phyloP scores from a whole-genome alignment of 805 yeast species.

The Soucietia sequanensis region DNA sequence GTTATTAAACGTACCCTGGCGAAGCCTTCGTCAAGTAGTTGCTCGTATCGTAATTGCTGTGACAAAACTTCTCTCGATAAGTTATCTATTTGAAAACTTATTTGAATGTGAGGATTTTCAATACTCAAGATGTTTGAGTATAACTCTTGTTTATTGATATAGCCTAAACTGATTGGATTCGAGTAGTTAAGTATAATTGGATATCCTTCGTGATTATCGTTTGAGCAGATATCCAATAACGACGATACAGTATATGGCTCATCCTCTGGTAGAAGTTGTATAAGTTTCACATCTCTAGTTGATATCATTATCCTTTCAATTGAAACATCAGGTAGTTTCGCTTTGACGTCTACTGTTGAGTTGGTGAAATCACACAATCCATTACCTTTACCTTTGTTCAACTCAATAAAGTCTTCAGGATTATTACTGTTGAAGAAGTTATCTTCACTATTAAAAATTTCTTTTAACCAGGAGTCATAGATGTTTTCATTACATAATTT shows the following conservation, averaged over 20 bases:
- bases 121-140: slow-evolving; percentile 7
- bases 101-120: slow-evolving; percentile 1
- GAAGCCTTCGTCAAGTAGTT: slow-evolving; percentile 4
- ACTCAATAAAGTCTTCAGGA: slow-evolving; percentile 3
- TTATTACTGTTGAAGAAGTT: no score
- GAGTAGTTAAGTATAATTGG: slow-evolving; percentile 29
- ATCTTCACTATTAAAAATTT: slow-evolving; percentile 23
- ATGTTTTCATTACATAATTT: slow-evolving; percentile 56
- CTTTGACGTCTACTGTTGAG: slow-evolving; percentile 24
- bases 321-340: slow-evolving; percentile 32
- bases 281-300: slow-evolving; percentile 21
- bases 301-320: slow-evolving; percentile 32
- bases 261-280: slow-evolving; percentile 23
- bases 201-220: slow-evolving; percentile 42
- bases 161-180: slow-evolving; percentile 32
- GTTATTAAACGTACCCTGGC: slow-evolving; percentile 8
- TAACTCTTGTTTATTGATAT: slow-evolving; percentile 29
- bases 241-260: slow-evolving; percentile 20
- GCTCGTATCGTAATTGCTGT: slow-evolving; percentile 24
- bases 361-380: slow-evolving; percentile 35
- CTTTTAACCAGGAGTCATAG: slow-evolving; percentile 50
- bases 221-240: slow-evolving; percentile 20
- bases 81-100: slow-evolving; percentile 20
- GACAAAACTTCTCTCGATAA: slow-evolving; percentile 18
- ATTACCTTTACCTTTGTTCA: slow-evolving; percentile 37